These are phyloP conservation scores for Simmondsia chinensis DNA, from an alignment of 148 eudicot genomes.

Conservation along the genomic window DNA sequence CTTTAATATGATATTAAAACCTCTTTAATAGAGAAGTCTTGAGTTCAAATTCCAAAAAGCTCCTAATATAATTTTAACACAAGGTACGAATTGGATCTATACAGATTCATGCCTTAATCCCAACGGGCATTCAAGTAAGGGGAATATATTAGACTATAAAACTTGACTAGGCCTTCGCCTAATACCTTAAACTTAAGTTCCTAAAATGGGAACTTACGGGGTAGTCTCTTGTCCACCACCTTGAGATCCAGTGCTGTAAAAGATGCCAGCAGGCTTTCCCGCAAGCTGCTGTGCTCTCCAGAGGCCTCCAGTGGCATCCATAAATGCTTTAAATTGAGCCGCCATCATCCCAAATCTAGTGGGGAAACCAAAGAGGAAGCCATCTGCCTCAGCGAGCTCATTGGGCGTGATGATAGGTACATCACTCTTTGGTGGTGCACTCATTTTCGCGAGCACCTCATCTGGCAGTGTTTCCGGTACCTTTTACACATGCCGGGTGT, in stretches of 20 bases:
- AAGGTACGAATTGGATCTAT: too few species aligned
- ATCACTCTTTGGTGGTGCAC: slow-evolving; percentile 60
- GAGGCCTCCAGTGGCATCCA: slow-evolving; percentile 65
- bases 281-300: slow-evolving; percentile 65
- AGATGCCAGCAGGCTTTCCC: slow-evolving; percentile 73
- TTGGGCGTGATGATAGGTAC: slow-evolving; percentile 40
- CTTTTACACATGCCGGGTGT: slow-evolving; percentile 10
- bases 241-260: slow-evolving; percentile 69
- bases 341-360: slow-evolving; percentile 82
- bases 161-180: too few species aligned
- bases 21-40: too few species aligned
- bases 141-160: too few species aligned
- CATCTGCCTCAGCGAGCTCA: slow-evolving; percentile 72
- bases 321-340: slow-evolving; percentile 71
- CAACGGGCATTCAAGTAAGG: too few species aligned
- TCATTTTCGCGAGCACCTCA: slow-evolving; percentile 56
- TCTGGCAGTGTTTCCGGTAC: slow-evolving; percentile 61
- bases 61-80: too few species aligned
- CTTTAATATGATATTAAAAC: too few species aligned
- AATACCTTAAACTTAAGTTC: too few species aligned
- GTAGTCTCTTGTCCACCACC: slow-evolving; percentile 92
- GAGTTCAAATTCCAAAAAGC: too few species aligned
- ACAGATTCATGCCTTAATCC: too few species aligned
- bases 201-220: slow-evolving; percentile 31
- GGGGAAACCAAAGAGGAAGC: slow-evolving; percentile 66